Conservation (phyloP, 2,329 filamentous ascomycete genomes). For the Fusarium mexicanum region DNA sequence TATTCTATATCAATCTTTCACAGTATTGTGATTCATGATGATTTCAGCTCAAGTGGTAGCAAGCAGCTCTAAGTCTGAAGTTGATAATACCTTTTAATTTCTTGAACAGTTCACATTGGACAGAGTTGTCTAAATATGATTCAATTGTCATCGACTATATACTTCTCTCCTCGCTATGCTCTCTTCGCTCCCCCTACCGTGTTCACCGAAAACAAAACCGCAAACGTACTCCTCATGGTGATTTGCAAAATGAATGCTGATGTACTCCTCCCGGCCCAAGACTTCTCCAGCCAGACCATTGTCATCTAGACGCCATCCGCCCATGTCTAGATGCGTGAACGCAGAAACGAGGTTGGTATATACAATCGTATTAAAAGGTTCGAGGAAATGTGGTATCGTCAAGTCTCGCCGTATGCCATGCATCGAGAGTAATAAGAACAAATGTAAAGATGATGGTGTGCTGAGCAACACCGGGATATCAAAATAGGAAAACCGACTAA, state of each 20-base stretch:
- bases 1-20: not conserved
- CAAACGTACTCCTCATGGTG: not conserved
- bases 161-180: not conserved
- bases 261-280: conserved; percentile 11
- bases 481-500: conserved; percentile 19
- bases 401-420: conserved; percentile 6
- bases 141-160: conserved; percentile 15
- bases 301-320: conserved; percentile 34
- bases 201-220: not conserved
- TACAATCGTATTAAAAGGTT: conserved; percentile 12
- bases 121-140: not conserved
- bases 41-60: not conserved
- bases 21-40: not conserved
- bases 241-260: conserved; percentile 6
- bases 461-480: conserved; percentile 39
- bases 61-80: not conserved
- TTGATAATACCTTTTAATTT: too few species aligned
- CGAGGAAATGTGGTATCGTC: conserved; percentile 35
- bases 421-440: conserved; percentile 12
- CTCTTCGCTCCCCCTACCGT: not conserved
- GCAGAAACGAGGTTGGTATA: conserved; percentile 28
- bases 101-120: not conserved
- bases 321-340: conserved; percentile 40
- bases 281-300: conserved; percentile 2
- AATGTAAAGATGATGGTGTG: conserved; percentile 21